A percentile compares a stretch with the other conserved stretches of the same genome.
phyloP scores from a whole-genome alignment of 2,329 filamentous ascomycete species.

The Sphaerostilbella broomeana region DNA sequence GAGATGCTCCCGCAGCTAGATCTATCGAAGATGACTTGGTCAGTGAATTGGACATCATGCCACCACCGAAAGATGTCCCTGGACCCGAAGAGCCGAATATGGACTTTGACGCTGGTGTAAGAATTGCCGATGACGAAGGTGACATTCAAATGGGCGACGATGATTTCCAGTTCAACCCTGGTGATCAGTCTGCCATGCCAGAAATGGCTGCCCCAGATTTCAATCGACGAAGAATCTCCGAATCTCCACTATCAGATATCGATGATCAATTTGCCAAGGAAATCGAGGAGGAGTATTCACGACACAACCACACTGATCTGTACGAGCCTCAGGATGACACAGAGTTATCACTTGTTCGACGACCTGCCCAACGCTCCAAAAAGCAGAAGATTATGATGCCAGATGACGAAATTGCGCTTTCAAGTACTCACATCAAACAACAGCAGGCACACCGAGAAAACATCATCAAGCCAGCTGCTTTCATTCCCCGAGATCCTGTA shows the following conservation, averaged over 20 bases:
- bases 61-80: constrained; percentile 49
- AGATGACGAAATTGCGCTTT: constrained; percentile 75
- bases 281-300: constrained; percentile 51
- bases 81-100: constrained; percentile 52
- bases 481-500: constrained; percentile 80
- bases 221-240: constrained; percentile 56
- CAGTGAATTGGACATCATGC: constrained; percentile 54
- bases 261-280: constrained; percentile 56
- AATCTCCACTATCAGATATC: constrained; percentile 64
- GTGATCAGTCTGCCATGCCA: constrained; percentile 52
- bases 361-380: constrained; percentile 63
- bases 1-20: constrained; percentile 68
- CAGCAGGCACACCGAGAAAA: constrained; percentile 81
- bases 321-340: constrained; percentile 56
- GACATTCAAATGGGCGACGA: constrained; percentile 55
- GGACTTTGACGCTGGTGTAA: constrained; percentile 48
- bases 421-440: constrained; percentile 70
- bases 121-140: constrained; percentile 57
- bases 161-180: constrained; percentile 59
- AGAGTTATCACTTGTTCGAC: constrained; percentile 53
- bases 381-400: constrained; percentile 75
- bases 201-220: constrained; percentile 42
- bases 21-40: constrained; percentile 64
- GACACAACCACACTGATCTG: constrained; percentile 49
- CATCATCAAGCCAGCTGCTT: constrained; percentile 75